Conservation (phyloP, 768 basidiomycete species). For the Naematelia encephala region DNA sequence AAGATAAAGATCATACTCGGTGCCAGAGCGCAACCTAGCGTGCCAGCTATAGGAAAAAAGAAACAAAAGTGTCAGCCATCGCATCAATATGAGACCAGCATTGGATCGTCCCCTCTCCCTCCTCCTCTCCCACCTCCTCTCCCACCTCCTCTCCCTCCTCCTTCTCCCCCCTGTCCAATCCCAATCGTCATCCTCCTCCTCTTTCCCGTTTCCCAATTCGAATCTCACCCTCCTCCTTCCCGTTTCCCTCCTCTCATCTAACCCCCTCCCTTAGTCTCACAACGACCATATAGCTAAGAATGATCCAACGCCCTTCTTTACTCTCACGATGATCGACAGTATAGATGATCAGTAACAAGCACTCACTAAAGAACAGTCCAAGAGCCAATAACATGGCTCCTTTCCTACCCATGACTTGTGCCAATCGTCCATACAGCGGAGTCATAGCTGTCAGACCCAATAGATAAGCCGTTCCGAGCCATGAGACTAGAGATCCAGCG, state of each 20-base stretch:
- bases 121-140: too few relatives aligned
- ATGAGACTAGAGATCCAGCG: conserved; percentile 39
- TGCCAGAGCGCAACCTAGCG: conserved; percentile 28
- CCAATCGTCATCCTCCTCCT: too few relatives aligned
- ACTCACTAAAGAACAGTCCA: conserved; percentile 23
- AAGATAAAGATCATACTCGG: conserved; percentile 30
- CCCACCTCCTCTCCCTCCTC: too few relatives aligned
- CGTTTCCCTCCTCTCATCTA: too few relatives aligned
- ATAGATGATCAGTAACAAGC: neutral
- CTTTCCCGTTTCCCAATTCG: too few relatives aligned
- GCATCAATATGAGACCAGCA: too few relatives aligned
- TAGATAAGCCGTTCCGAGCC: conserved; percentile 38
- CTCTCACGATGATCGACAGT: neutral
- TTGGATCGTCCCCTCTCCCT: too few relatives aligned
- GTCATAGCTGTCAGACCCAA: conserved; percentile 42
- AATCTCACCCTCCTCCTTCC: too few relatives aligned
- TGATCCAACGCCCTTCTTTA: too few relatives aligned
- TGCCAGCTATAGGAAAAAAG: conserved; percentile 30
- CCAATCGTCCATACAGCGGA: conserved; percentile 35
- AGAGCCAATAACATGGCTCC: conserved; percentile 30
- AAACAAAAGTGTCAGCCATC: conserved; percentile 6
- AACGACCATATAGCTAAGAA: neutral
- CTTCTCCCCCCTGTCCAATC: too few relatives aligned
- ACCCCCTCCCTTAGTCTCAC: neutral
- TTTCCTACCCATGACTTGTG: conserved; percentile 29